Conservation (phyloP, 2,329 filamentous ascomycete genomes). For the Ceratocystis eucalypticola region DNA sequence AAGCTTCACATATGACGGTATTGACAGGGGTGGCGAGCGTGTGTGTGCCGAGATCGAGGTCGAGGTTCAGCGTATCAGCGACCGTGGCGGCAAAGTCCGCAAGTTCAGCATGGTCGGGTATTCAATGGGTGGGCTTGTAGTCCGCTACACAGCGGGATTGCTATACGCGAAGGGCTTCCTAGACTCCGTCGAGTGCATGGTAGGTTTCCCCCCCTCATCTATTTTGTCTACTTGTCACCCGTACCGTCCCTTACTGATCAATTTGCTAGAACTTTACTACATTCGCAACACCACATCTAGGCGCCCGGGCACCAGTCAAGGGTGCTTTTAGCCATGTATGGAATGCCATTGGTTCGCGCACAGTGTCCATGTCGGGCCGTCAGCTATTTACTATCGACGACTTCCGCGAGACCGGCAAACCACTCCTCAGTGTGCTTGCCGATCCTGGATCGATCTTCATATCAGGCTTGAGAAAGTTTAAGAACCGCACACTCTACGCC, state of each 20-base stretch:
- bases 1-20: slow-evolving; percentile 57
- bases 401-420: slow-evolving; percentile 70
- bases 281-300: slow-evolving; percentile 73
- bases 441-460: slow-evolving; percentile 80
- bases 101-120: slow-evolving; percentile 85
- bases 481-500: slow-evolving; percentile 62
- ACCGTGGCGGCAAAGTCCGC: slow-evolving; percentile 54
- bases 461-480: slow-evolving; percentile 60
- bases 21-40: slow-evolving; percentile 54
- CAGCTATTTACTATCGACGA: slow-evolving; percentile 80
- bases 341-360: slow-evolving; percentile 74
- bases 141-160: slow-evolving; percentile 74
- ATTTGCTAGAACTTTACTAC: slow-evolving; percentile 72
- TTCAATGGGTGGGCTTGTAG: slow-evolving; percentile 74
- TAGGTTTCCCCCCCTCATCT: slow-evolving; percentile 26
- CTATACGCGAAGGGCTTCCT: slow-evolving; percentile 70
- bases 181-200: slow-evolving; percentile 64
- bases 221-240: background rate
- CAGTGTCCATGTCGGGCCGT: slow-evolving; percentile 62
- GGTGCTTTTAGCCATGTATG: slow-evolving; percentile 54
- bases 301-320: slow-evolving; percentile 55
- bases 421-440: slow-evolving; percentile 66
- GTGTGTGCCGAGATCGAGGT: slow-evolving; percentile 55
- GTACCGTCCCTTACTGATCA: background rate
- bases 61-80: slow-evolving; percentile 42